Conservation (phyloP, 2,329 filamentous ascomycete genomes). For the Fusarium nanum region DNA sequence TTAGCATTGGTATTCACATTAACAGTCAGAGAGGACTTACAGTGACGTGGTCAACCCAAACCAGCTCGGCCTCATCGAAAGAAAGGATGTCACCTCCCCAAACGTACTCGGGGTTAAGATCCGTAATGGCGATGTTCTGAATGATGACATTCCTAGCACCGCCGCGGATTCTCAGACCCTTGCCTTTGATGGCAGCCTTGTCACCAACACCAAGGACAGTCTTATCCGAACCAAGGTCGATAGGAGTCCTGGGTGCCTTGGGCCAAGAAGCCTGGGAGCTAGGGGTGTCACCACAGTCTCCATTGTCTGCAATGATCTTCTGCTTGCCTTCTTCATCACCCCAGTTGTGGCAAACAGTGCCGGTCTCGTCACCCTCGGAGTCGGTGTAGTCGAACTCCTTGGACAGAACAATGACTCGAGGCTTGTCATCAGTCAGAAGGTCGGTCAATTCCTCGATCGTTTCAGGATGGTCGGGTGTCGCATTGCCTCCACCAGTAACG, state of each 20-base stretch:
- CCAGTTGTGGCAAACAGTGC: neutral
- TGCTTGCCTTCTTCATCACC: neutral
- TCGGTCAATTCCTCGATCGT: conserved; percentile 59
- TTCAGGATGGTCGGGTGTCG: conserved; percentile 62
- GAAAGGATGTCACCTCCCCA: neutral
- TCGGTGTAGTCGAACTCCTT: neutral
- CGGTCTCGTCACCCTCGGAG: neutral
- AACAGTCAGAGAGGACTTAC: neutral
- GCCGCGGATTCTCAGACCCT: neutral
- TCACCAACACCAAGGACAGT: neutral
- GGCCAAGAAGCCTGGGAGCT: neutral
- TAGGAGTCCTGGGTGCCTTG: neutral
- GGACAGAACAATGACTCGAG: neutral
- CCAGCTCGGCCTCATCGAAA: conserved; percentile 7
- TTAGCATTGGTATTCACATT: neutral
- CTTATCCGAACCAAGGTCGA: neutral
- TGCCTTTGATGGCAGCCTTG: neutral
- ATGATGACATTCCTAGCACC: neutral
- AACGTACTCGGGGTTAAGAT: neutral
- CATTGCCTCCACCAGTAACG: conserved; percentile 45
- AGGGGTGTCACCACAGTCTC: neutral
- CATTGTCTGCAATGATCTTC: neutral
- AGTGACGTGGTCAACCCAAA: conserved; percentile 15
- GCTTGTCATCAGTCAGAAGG: neutral
- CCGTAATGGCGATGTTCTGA: neutral